Base-by-base conservation (phyloP, 2,329 filamentous ascomycete species). In the Colletotrichum limetticola region DNA sequence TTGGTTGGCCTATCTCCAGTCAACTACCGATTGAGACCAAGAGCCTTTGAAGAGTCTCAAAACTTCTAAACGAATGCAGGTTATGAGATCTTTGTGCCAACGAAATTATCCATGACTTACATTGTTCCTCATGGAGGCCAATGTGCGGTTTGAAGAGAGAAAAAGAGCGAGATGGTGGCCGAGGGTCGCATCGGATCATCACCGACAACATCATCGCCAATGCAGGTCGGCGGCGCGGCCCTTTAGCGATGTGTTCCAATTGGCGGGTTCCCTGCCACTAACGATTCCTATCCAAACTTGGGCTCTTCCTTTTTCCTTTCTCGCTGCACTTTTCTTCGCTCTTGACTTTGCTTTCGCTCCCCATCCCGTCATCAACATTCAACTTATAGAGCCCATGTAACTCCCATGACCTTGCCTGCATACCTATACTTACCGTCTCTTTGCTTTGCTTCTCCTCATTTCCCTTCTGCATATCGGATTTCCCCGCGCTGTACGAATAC, bases 141-240 rank as follows among this genome's bases (percentile, higher is more conserved):
- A 49, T 12, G 8, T 7, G 19, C 26, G 4, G 2, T 16, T 19
- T 16, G 11, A 19, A 49, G 55, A 49, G 28, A 14, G 49, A 14
- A 35, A 19, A 28, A 56, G 14, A 35, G 32, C 24, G 28, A 28
- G 22, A 11, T 58, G 37, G 30, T n/a, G 24, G 5, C 42, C 69
- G 35, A 60, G 32, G 30, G 1, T 26, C 30, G 63, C 42, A 60
- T 64, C 70, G 66, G 66, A 72, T 72, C 60, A 69, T 60, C 66
- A 35, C 59, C 66, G 66, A 69, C 70, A 37, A 30, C 70, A 72
- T 69, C 66, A 63, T 42, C 28, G 59, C 37, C 70, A 56, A 69
- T 72, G 70, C 70, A 72, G 66, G 70, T 64, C 59, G 16, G 59
- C 70, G 66, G 66, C 70, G 59, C 66, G 70, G 30, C 53, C 66